Percentiles rank a stretch among this genome's conserved stretches.
phyloP scores from a whole-genome alignment of 2,329 filamentous ascomycete species.

The Epichloe aotearoae region DNA sequence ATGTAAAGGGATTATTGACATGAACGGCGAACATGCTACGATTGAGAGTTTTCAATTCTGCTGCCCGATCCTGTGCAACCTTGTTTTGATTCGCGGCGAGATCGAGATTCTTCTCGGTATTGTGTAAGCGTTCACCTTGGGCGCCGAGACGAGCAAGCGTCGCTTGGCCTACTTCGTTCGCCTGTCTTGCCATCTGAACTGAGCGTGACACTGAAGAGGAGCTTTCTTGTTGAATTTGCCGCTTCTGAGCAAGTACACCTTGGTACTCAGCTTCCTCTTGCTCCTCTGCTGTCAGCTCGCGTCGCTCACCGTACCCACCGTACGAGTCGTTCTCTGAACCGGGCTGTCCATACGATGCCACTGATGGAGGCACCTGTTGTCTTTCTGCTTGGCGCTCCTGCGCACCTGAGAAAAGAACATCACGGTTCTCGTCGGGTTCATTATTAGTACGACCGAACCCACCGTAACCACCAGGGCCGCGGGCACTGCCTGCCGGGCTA shows the following conservation, averaged over 20 bases:
- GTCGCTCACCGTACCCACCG: slow-evolving; percentile 50
- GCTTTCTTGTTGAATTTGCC: slow-evolving; percentile 68
- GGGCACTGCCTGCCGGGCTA: slow-evolving; percentile 18
- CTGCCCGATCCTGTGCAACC: slow-evolving; percentile 64
- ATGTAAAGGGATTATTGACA: slow-evolving; percentile 66
- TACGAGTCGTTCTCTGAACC: slow-evolving; percentile 20
- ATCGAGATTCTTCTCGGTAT: slow-evolving; percentile 73
- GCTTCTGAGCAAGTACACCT: slow-evolving; percentile 36
- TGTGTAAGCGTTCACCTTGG: slow-evolving; percentile 70
- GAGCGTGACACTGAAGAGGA: slow-evolving; percentile 25
- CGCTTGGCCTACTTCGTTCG: slow-evolving; percentile 45
- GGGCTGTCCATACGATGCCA: slow-evolving; percentile 14
- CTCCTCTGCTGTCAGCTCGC: slow-evolving; percentile 71
- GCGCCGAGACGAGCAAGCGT: slow-evolving; percentile 61
- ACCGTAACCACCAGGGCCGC: slow-evolving; percentile 47
- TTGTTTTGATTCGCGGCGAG: slow-evolving; percentile 63
- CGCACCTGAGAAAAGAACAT: slow-evolving; percentile 50
- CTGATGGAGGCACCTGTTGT: slow-evolving; percentile 12
- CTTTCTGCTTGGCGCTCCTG: slow-evolving; percentile 34
- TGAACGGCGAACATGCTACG: slow-evolving; percentile 83
- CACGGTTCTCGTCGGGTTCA: slow-evolving; percentile 39
- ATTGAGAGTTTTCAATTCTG: slow-evolving; percentile 75
- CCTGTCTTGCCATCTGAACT: slow-evolving; percentile 30
- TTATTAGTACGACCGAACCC: slow-evolving; percentile 37
- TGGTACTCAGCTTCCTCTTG: slow-evolving; percentile 61